Conservation (phyloP, 2,329 filamentous ascomycete genomes). For the Fusarium citri region DNA sequence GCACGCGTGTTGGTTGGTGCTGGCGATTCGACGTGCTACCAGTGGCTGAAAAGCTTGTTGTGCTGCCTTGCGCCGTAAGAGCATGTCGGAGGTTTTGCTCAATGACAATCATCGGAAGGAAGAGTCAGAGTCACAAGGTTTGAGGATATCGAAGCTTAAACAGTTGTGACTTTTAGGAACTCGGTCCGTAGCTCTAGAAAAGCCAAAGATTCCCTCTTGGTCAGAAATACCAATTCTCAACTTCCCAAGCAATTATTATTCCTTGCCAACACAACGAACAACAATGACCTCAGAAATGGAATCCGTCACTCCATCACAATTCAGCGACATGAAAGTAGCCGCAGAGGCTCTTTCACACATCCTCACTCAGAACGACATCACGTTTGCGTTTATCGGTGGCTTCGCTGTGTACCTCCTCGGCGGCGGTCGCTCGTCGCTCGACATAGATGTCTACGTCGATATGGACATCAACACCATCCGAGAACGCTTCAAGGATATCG, state of each 20-base stretch:
- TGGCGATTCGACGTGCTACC: not conserved
- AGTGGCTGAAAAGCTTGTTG: rapidly evolving
- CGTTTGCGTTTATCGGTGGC: not conserved
- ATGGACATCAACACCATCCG: not conserved
- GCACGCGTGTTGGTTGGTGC: rapidly evolving
- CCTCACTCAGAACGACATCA: rapidly evolving
- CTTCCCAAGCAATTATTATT: not conserved
- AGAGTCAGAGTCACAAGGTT: not conserved
- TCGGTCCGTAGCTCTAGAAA: not conserved
- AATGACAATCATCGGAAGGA: rapidly evolving
- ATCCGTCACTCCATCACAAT: rapidly evolving
- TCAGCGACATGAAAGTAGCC: not conserved
- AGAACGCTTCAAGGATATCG: not conserved
- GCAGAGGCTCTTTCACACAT: not conserved
- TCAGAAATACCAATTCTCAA: not conserved
- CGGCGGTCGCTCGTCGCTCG: not conserved
- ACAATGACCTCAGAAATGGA: not conserved
- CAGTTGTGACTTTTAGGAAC: rapidly evolving
- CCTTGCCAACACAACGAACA: not conserved
- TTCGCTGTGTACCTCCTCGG: not conserved
- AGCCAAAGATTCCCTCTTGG: rapidly evolving
- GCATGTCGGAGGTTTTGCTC: rapidly evolving
- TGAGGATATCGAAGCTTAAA: rapidly evolving
- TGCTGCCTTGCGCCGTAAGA: not conserved
- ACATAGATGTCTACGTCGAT: not conserved